Evolutionary conservation across 1,139 yeast species (phyloP).

Genomic region (Blastobotrys elegans): DNA sequence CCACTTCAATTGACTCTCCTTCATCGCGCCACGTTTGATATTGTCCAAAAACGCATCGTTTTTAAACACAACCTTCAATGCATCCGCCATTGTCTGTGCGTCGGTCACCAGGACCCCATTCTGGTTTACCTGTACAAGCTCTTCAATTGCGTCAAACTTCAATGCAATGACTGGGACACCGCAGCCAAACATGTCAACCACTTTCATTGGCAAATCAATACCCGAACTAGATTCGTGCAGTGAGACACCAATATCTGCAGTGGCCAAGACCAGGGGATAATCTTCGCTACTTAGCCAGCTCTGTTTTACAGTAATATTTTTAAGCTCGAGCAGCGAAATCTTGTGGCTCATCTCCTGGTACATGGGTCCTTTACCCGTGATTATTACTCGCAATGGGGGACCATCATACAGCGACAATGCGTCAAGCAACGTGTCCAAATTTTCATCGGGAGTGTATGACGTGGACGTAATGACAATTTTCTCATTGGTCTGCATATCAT

Average conservation of each 20-base stretch:
- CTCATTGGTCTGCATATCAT: slow-evolving; percentile 39
- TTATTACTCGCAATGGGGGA: slow-evolving; percentile 48
- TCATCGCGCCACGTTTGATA: slow-evolving; percentile 62
- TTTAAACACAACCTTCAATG: slow-evolving; percentile 45
- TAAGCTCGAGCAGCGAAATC: slow-evolving; percentile 29
- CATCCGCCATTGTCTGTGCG: slow-evolving; percentile 47
- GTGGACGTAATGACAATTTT: slow-evolving; percentile 78
- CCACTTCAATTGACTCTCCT: slow-evolving; percentile 70
- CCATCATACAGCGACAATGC: slow-evolving; percentile 57
- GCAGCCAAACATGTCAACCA: slow-evolving; percentile 92
- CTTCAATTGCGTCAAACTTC: slow-evolving; percentile 55
- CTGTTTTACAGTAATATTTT: slow-evolving; percentile 48
- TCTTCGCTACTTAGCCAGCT: slow-evolving; percentile 79
- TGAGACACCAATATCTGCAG: slow-evolving; percentile 86
- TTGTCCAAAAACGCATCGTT: slow-evolving; percentile 35
- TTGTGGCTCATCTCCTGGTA: slow-evolving; percentile 45
- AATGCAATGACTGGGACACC: slow-evolving; percentile 89
- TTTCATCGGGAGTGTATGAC: slow-evolving; percentile 95
- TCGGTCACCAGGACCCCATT: slow-evolving; percentile 45
- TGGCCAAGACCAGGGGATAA: slow-evolving; percentile 68
- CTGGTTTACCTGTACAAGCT: slow-evolving; percentile 36
- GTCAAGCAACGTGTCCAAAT: slow-evolving; percentile 61
- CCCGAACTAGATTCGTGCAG: slow-evolving; percentile 91
- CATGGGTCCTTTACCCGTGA: slow-evolving; percentile 95
- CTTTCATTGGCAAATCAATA: slow-evolving; percentile 93